These are phyloP conservation scores for Tetracladium marchalianum DNA, from an alignment of 495 filamentous ascomycete species.

Conservation along the genomic window DNA sequence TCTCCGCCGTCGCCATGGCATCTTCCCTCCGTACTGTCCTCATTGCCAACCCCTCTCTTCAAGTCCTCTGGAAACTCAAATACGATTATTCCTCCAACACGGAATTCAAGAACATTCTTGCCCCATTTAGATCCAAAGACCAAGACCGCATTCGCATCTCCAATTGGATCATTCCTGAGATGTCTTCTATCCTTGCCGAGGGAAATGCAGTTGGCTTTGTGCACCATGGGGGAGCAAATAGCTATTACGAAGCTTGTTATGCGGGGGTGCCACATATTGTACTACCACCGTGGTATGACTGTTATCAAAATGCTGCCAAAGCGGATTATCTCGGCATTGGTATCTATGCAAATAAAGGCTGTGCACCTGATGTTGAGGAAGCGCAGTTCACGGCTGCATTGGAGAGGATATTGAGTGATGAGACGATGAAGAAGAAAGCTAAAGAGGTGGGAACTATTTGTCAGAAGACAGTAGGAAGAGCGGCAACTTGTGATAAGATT, in stretches of 20 bases:
- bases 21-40: no score
- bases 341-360: constrained; percentile 28
- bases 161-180: constrained; percentile 17
- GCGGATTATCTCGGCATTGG: constrained; percentile 38
- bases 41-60: constrained; percentile 17
- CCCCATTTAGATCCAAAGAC: constrained; percentile 20
- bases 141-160: constrained; percentile 25
- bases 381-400: constrained; percentile 4
- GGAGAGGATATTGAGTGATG: background rate
- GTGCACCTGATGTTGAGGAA: background rate
- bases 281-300: constrained; percentile 39
- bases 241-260: constrained; percentile 31
- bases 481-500: no score
- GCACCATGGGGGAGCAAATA: constrained; percentile 40
- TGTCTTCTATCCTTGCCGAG: constrained; percentile 26
- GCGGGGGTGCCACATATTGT: constrained; percentile 38
- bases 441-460: background rate
- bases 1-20: no score
- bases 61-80: constrained; percentile 38
- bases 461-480: background rate
- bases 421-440: background rate
- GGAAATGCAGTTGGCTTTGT: constrained; percentile 35
- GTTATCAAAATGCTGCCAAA: constrained; percentile 35
- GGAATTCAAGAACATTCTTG: no score
- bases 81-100: no score